A percentile compares a stretch with the other conserved stretches of the same genome.
phyloP scores from a whole-genome alignment of 2,329 filamentous ascomycete genomes.

The Xylariaceae sp. region DNA sequence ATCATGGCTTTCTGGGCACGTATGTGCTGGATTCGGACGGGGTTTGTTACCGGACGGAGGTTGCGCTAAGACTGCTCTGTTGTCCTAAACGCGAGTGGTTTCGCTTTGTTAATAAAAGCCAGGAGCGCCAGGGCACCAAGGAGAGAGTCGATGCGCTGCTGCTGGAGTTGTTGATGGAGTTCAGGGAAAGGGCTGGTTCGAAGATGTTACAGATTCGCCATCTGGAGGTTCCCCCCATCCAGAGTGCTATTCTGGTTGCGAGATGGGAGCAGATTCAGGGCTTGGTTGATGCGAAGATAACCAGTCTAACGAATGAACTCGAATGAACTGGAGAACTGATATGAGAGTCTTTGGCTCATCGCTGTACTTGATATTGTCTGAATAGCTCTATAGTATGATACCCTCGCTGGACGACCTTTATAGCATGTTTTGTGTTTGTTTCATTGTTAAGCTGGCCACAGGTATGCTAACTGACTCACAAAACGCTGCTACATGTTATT shows the following conservation, averaged over 20 bases:
- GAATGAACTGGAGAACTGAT: conserved; percentile 1
- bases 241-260: conserved; percentile 35
- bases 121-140: conserved; percentile 43
- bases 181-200: conserved; percentile 31
- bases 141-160: conserved; percentile 37
- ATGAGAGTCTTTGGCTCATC: not conserved
- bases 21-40: conserved; percentile 47
- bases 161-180: conserved; percentile 35
- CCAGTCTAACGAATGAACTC: conserved; percentile 25
- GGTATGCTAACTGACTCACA: no score
- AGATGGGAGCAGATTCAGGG: conserved; percentile 41
- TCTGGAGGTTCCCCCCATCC: conserved; percentile 29
- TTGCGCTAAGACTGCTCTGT: conserved; percentile 43
- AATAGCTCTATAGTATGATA: not conserved
- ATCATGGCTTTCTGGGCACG: conserved; percentile 44
- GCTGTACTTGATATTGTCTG: not conserved
- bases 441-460: no score
- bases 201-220: conserved; percentile 30
- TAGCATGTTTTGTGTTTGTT: no score
- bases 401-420: no score
- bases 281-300: conserved; percentile 36
- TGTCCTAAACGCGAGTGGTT: conserved; percentile 39
- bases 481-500: no score
- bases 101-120: conserved; percentile 41
- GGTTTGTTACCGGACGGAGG: conserved; percentile 52